A percentile compares a stretch with the other conserved stretches of the same genome.
phyloP scores from a whole-genome alignment of 495 filamentous ascomycete species.

The Xylaria intraflava region DNA sequence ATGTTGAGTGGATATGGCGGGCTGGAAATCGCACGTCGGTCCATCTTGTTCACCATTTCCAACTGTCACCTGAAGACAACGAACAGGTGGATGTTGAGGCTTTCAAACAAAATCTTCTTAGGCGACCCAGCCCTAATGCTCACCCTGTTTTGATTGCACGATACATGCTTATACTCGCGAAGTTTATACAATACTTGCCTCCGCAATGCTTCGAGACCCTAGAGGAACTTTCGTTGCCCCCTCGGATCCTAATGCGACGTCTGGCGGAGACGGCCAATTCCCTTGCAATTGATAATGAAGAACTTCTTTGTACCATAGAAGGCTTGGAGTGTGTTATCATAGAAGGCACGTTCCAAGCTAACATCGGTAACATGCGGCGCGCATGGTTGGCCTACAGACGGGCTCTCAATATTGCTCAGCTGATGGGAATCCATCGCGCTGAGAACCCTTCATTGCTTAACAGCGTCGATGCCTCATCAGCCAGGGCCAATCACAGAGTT shows the following conservation, averaged over 20 bases:
- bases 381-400: conserved; percentile 33
- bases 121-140: conserved; percentile 28
- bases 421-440: conserved; percentile 31
- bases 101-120: neutral
- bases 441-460: conserved; percentile 11
- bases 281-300: conserved; percentile 40
- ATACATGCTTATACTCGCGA: conserved; percentile 36
- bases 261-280: conserved; percentile 28
- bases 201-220: conserved; percentile 13
- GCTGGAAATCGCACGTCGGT: neutral
- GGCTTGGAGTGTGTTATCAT: conserved; percentile 34
- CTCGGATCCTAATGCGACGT: conserved; percentile 25
- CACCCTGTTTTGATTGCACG: no score
- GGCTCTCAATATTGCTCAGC: conserved; percentile 30
- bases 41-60: neutral
- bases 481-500: conserved; percentile 4
- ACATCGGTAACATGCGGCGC: conserved; percentile 33
- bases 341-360: conserved; percentile 27
- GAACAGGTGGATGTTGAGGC: neutral
- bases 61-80: neutral
- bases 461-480: conserved; percentile 17
- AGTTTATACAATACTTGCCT: conserved; percentile 30
- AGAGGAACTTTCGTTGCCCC: conserved; percentile 7
- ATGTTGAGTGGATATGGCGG: conserved; percentile 2
- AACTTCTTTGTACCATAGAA: conserved; percentile 31